These are phyloP conservation scores for Myxozyma neglecta DNA, from an alignment of 805 yeast species.

Conservation along the genomic window DNA sequence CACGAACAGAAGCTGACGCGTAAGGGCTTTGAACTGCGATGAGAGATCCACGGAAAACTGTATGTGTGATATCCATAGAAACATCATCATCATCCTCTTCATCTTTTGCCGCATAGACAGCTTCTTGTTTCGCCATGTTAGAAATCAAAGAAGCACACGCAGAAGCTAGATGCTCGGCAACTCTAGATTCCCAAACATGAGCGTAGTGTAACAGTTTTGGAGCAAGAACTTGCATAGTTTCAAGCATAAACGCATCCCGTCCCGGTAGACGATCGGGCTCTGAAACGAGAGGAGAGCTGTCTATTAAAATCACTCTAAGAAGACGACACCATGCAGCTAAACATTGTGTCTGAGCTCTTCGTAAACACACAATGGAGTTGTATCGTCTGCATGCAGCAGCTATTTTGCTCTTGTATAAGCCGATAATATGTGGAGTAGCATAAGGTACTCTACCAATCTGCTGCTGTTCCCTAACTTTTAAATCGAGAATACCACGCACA, in stretches of 20 bases:
- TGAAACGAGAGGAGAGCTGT: slow-evolving; percentile 50
- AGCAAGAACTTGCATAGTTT: slow-evolving; percentile 69
- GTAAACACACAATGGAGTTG: slow-evolving; percentile 23
- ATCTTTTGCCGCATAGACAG: slow-evolving; percentile 10
- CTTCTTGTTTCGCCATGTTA: slow-evolving; percentile 19
- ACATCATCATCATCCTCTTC: slow-evolving; percentile 35
- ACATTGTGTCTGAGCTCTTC: slow-evolving; percentile 55
- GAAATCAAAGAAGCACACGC: slow-evolving; percentile 21
- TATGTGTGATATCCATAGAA: slow-evolving; percentile 56
- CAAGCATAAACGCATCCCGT: slow-evolving; percentile 59
- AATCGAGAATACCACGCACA: slow-evolving; percentile 25
- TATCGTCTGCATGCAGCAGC: slow-evolving; percentile 11
- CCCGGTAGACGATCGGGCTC: slow-evolving; percentile 41
- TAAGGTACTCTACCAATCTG: slow-evolving; percentile 4
- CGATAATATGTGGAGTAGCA: slow-evolving; percentile 5
- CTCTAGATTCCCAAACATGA: slow-evolving; percentile 38
- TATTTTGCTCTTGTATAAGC: slow-evolving; percentile 3
- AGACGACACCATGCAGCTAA: slow-evolving; percentile 83
- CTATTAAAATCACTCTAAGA: slow-evolving; percentile 69
- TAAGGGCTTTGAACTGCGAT: slow-evolving; percentile 70
- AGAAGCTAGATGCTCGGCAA: slow-evolving; percentile 32
- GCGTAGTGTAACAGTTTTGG: slow-evolving; percentile 78
- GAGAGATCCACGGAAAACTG: slow-evolving; percentile 71
- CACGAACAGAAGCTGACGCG: slow-evolving; percentile 65
- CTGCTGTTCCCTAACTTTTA: slow-evolving; percentile 35